phyloP scores from a whole-genome alignment of 2,329 filamentous ascomycete genomes.

The Myriangium duriaei region DNA sequence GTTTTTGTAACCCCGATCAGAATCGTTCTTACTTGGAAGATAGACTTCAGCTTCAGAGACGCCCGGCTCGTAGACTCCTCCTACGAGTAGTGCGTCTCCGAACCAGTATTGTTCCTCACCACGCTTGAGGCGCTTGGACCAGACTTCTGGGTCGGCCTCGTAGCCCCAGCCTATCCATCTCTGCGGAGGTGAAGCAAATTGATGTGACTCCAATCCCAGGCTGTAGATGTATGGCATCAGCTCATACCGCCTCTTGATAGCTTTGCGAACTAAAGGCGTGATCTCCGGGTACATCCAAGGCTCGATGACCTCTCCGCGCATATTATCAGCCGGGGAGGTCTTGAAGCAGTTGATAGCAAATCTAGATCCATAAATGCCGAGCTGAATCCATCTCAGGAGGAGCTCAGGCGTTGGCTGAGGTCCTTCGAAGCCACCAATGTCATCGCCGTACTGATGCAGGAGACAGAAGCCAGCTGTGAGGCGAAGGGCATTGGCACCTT shows the following conservation, averaged over 20 bases:
- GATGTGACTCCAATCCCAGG: slow-evolving; percentile 49
- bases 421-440: slow-evolving; percentile 65
- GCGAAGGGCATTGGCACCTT: slow-evolving; percentile 56
- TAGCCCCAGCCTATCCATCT: slow-evolving; percentile 65
- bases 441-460: slow-evolving; percentile 53
- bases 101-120: slow-evolving; percentile 65
- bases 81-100: slow-evolving; percentile 52
- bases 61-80: slow-evolving; percentile 54
- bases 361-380: slow-evolving; percentile 55
- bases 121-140: slow-evolving; percentile 46
- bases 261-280: slow-evolving; percentile 47
- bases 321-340: slow-evolving; percentile 52
- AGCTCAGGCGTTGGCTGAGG: slow-evolving; percentile 59
- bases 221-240: slow-evolving; percentile 62
- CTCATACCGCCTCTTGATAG: slow-evolving; percentile 59
- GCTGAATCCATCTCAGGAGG: slow-evolving; percentile 60
- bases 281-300: slow-evolving; percentile 66
- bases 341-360: slow-evolving; percentile 74
- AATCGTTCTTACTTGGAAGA: slow-evolving; percentile 38
- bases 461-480: slow-evolving; percentile 56
- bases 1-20: slow-evolving; percentile 47
- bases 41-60: slow-evolving; percentile 45
- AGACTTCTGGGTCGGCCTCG: slow-evolving; percentile 53
- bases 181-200: slow-evolving; percentile 50
- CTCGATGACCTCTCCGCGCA: slow-evolving; percentile 60